A percentile compares a stretch with the other conserved stretches of the same genome.
Conservation (phyloP, 495 filamentous ascomycete species). For the Aspergillus kassunensis region DNA sequence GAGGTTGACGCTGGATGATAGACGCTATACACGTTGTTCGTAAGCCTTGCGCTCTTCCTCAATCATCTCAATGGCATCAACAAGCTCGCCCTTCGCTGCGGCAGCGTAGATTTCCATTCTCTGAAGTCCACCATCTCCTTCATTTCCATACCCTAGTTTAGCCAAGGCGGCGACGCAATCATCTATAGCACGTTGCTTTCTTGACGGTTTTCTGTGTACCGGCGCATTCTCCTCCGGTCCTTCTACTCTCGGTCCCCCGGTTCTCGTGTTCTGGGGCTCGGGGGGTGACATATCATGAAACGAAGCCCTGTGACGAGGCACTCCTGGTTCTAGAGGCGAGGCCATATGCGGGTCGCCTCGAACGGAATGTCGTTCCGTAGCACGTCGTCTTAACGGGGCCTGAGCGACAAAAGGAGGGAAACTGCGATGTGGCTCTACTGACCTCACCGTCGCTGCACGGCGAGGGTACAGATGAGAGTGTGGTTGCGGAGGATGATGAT, state of each 20-base stretch:
- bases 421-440: constrained; percentile 13
- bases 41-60: constrained; percentile 52
- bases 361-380: constrained; percentile 26
- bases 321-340: background rate
- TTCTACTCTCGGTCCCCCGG: background rate
- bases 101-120: constrained; percentile 51
- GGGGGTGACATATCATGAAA: background rate
- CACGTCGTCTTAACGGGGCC: constrained; percentile 24
- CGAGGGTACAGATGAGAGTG: constrained; percentile 10
- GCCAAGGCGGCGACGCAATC: constrained; percentile 44
- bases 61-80: constrained; percentile 54
- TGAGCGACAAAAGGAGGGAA: constrained; percentile 23
- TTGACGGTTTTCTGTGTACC: background rate
- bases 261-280: background rate
- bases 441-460: constrained; percentile 25
- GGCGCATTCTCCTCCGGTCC: background rate
- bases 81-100: constrained; percentile 43
- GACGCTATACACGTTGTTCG: constrained; percentile 21
- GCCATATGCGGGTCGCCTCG: constrained; percentile 14
- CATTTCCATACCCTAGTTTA: constrained; percentile 48
- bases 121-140: constrained; percentile 36
- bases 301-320: constrained; percentile 5
- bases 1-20: no score
- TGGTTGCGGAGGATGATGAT: background rate
- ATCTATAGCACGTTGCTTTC: constrained; percentile 31